Percentiles rank a stretch among this genome's conserved stretches.
Evolutionary conservation across 225 moss, liverwort and hornwort genomes (phyloP).

Genomic region (Asterella californica): DNA sequence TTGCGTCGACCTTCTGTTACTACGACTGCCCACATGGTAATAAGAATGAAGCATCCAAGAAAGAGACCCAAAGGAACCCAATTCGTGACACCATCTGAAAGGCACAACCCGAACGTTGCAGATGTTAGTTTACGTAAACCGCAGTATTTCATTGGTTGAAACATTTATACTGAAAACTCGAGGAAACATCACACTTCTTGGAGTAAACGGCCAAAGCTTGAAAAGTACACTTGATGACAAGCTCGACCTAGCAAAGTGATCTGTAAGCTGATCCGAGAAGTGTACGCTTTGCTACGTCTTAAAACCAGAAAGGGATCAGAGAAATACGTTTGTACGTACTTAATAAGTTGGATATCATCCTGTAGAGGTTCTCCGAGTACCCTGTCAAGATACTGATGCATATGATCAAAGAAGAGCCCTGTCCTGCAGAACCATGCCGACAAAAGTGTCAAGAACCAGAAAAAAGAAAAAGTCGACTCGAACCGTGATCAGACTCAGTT

Average conservation of each 20-base stretch:
- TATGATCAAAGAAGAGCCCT: conserved; percentile 95
- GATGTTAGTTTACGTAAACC: not conserved
- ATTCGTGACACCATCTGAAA: conserved; percentile 65
- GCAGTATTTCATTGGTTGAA: not conserved
- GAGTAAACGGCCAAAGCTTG: not conserved
- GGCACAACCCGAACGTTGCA: not conserved
- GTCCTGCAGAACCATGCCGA: conserved; percentile 48
- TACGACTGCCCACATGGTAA: conserved; percentile 99
- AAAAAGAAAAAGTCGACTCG: not conserved
- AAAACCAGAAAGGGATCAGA: not conserved
- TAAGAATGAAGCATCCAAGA: conserved; percentile 79
- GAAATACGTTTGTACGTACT: conserved; percentile 34
- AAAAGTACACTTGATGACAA: not conserved
- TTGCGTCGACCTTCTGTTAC: conserved; percentile 98
- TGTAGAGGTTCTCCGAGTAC: conserved; percentile 83
- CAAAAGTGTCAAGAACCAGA: not conserved
- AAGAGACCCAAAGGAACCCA: conserved; percentile 90
- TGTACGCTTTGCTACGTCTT: not conserved
- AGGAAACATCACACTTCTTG: not conserved
- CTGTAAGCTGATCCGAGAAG: not conserved
- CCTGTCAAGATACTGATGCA: conserved; percentile 97
- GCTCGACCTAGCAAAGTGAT: not conserved
- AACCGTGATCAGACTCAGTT: not conserved
- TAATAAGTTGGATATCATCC: conserved; percentile 76
- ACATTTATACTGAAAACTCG: not conserved